Evolutionary conservation across 331 rosid species (phyloP), one percentile per base, ranked within the genome.

Genomic region (Cucumis variabilis): DNA sequence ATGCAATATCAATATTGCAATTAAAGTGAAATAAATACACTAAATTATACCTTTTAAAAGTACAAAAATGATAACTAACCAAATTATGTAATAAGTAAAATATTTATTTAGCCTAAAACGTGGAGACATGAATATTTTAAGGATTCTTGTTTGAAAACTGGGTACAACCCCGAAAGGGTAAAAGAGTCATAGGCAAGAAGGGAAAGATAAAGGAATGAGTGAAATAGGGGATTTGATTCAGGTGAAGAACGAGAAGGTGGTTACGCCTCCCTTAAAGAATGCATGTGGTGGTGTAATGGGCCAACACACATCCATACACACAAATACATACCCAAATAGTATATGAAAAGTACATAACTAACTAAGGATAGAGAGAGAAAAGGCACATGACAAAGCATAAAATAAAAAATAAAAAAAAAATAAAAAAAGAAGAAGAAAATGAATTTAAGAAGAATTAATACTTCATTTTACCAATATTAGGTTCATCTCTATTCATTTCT

Each of bases 261-360:
- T 86, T 92, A 91, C 95, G 95, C 58, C 88, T 90, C 89, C 92
- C 91, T 62, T 37, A 86, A 87, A 93, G 91, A 92, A 90, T 53
- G 96, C 99, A 96, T 92, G 99, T 96, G 98, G 86, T 90, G 94
- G 85, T 81, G 95, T 90, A 50, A 91, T 90, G 93, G 95, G 93
- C 95, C 96, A 93, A 94, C 94, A 44, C 51, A 33, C 14, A 69
- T 3, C 44, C 2, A 41, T 13, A 72, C 17, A n/a, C 27, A 67
- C 72, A 67, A 67, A 24, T 69, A 51, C 11, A 51, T 51, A 51
- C 44, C 68, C 68, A 62, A 90, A 91, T 89, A 13, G 92, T 20
- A 16, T 16, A 58, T 58, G 2, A 51, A 51, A 51, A 53, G 16
- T 13, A 67, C 28, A 67, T 67, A 67, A 67, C 72, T 24, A 67